phyloP scores from a whole-genome alignment of 805 yeast species.

The Wickerhamomyces xylosicus region DNA sequence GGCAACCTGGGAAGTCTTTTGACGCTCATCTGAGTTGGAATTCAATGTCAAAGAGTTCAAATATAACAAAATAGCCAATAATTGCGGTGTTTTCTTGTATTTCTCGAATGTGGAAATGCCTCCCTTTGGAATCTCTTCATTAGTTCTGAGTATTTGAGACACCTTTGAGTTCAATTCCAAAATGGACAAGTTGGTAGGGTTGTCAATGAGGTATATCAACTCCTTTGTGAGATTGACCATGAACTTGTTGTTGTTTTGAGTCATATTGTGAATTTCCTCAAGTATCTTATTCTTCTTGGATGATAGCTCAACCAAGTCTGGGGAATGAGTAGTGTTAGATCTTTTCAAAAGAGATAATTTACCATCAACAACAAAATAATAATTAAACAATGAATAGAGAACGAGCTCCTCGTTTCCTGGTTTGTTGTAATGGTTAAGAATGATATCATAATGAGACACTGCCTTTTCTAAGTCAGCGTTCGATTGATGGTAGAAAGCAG shows the following conservation, averaged over 20 bases:
- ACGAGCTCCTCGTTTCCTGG: constrained; percentile 9
- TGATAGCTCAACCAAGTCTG: background rate
- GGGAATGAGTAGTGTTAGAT: background rate
- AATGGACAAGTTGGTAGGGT: constrained; percentile 8
- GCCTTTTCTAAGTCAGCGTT: constrained; percentile 7
- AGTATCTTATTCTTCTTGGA: constrained; percentile 1
- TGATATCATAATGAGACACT: constrained; percentile 3
- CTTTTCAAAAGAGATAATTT: background rate
- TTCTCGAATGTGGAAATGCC: constrained; percentile 10
- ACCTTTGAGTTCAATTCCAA: constrained; percentile 8
- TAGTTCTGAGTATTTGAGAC: constrained; percentile 1
- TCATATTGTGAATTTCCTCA: background rate
- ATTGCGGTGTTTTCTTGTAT: constrained; percentile 12
- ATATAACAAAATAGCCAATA: constrained; percentile 14
- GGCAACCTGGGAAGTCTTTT: constrained; percentile 18
- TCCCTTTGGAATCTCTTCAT: constrained; percentile 2
- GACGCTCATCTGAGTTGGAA: constrained; percentile 20
- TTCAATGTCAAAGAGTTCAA: constrained; percentile 15
- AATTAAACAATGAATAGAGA: background rate
- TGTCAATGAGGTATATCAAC: constrained; percentile 9
- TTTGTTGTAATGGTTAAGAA: constrained; percentile 2
- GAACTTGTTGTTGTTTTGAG: constrained; percentile 6
- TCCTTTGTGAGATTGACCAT: constrained; percentile 7
- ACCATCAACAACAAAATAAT: background rate
- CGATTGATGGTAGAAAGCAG: constrained; percentile 11